Percentiles rank a stretch among this genome's conserved stretches.
These are phyloP conservation scores for Trichoderma orchidacearum DNA, from an alignment of 495 filamentous ascomycete genomes.

Conservation along the genomic window DNA sequence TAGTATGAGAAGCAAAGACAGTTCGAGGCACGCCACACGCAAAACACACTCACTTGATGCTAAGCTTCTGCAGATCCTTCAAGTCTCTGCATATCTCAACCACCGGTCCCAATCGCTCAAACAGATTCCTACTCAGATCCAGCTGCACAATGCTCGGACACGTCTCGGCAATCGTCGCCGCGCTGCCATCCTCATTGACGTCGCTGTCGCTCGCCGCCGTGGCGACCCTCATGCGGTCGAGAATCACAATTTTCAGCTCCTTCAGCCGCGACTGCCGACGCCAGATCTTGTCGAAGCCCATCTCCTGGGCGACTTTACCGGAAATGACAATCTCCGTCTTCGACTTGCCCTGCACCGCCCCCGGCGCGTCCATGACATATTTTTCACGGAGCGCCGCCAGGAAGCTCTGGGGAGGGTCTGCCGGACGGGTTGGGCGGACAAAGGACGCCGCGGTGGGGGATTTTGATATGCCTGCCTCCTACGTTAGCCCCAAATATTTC, in stretches of 20 bases:
- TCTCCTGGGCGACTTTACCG: conserved; percentile 79
- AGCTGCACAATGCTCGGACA: conserved; percentile 63
- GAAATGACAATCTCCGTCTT: conserved; percentile 52
- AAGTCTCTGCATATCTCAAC: conserved; percentile 56
- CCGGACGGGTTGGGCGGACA: conserved; percentile 58
- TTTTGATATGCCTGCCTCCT: conserved; percentile 43
- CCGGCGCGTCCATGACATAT: conserved; percentile 50
- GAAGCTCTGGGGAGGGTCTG: conserved; percentile 56
- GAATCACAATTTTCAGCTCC: conserved; percentile 64
- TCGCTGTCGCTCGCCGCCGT: conserved; percentile 20
- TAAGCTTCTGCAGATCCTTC: conserved; percentile 45
- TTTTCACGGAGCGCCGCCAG: conserved; percentile 69
- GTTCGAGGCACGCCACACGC: background rate
- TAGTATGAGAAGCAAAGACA: conserved; percentile 1
- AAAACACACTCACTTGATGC: conserved; percentile 47
- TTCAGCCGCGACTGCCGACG: conserved; percentile 61
- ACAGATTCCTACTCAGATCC: conserved; percentile 75
- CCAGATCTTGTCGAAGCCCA: conserved; percentile 90
- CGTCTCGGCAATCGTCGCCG: conserved; percentile 23
- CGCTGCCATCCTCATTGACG: conserved; percentile 8
- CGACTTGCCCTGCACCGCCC: conserved; percentile 7
- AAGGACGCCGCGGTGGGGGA: conserved; percentile 68
- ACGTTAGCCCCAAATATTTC: background rate
- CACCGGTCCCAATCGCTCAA: conserved; percentile 51
- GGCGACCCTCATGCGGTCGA: conserved; percentile 59